Evolutionary conservation across 129 eudicot genomes (phyloP), one percentile per base, ranked within the genome.

Genomic region (Rutidosis leptorrhynchoides): DNA sequence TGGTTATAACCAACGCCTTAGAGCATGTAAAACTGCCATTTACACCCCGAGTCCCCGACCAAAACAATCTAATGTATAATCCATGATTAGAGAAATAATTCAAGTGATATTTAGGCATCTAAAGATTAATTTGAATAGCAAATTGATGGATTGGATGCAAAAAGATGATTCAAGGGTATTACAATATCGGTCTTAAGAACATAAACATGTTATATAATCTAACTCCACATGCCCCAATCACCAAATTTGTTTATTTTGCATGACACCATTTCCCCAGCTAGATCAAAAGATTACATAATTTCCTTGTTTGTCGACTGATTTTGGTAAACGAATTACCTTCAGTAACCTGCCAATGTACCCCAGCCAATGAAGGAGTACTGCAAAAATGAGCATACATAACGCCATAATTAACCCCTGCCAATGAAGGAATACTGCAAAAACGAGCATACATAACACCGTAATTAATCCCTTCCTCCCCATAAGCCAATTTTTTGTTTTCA

Each of bases 391-490:
- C 93, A 94, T 83, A 37, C 83, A 75, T 40, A 94, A 37, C n/a
- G 99, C 99, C 80, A 94, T 35, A 45, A 84, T 68, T 88, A 94
- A 76, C 45, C 97, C 99, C n/a, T 83, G 84, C n/a, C 88, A 74
- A 80, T 94, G 95, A 43, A 94, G 90, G 59, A 89, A 32, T 46
- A 84, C 65, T 1, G 97, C 99, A n/a, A 94, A 68, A 57, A 84
- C 52, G 16, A 94, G 97, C 93, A 94, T 83, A 37, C 83, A 75
- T 40, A 94, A 37, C n/a, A 97, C 99, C 80, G 89, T 35, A 45
- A 84, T 68, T 88, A 94, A 76, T 35, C 97, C 99, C n/a, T 83
- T 83, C 74, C 79, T 87, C 25, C 99, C 99, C 66, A 93, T 71
- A 2, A 93, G 77, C 89, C 85, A 93, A 65, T 86, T 90, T 72